phyloP scores from a whole-genome alignment of 1,284 basidiomycete genomes.

The Ustanciosporium gigantosporum region DNA sequence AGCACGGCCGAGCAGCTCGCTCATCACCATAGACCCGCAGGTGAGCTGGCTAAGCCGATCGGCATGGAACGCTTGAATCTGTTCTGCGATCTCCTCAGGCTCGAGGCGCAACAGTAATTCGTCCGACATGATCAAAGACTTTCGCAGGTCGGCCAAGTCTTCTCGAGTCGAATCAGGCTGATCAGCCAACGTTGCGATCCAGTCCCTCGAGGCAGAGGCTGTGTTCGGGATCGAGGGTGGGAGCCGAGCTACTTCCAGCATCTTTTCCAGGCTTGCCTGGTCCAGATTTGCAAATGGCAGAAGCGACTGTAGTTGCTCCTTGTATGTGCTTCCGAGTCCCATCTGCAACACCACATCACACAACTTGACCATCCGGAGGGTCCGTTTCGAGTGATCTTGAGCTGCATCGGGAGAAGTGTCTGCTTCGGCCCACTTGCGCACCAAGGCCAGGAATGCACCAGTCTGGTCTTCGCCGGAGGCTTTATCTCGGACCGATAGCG shows the following conservation, averaged over 20 bases:
- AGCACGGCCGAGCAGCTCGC: constrained; percentile 13
- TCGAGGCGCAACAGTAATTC: constrained; percentile 44
- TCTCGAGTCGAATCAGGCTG: constrained; percentile 4
- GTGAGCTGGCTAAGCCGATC: constrained; percentile 23
- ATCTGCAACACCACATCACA: not conserved
- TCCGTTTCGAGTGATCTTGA: not conserved
- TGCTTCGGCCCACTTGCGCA: constrained; percentile 4
- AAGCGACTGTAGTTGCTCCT: not conserved
- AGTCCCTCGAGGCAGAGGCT: constrained; percentile 22
- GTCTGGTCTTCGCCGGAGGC: not conserved
- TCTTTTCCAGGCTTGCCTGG: not conserved
- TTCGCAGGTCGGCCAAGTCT: constrained; percentile 18
- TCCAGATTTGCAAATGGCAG: not conserved
- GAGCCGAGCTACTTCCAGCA: too few species aligned
- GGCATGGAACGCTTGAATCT: constrained; percentile 55
- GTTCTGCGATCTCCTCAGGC: constrained; percentile 54
- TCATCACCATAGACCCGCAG: constrained; percentile 13
- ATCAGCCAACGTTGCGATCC: constrained; percentile 21
- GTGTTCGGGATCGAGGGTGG: too few species aligned
- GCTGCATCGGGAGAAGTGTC: not conserved
- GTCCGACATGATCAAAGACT: constrained; percentile 23
- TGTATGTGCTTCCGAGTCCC: not conserved
- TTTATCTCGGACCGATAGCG: not conserved
- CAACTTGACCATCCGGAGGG: not conserved
- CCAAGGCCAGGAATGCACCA: constrained; percentile 7